Percentiles rank a stretch among this genome's conserved stretches.
Conservation (phyloP, 1,284 basidiomycete genomes). For the Irpex sp. region DNA sequence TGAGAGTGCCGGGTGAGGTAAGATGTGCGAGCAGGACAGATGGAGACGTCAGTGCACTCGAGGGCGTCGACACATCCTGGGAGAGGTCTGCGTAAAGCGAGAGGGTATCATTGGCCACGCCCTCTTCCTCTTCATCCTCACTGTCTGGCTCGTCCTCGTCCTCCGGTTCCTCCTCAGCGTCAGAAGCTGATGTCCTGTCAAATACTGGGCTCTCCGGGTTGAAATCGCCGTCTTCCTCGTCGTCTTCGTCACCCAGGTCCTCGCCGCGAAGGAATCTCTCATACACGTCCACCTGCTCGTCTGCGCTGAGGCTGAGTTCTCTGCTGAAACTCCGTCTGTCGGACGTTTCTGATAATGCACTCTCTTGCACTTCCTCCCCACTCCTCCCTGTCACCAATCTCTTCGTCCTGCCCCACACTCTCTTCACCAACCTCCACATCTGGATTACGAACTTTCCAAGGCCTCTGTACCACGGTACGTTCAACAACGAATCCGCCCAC, state of each 20-base stretch:
- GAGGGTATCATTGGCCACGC: conserved; percentile 32
- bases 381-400: not conserved
- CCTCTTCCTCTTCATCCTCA: conserved; percentile 17
- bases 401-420: not conserved
- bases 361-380: not conserved
- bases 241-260: conserved; percentile 52
- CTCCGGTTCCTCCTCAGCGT: conserved; percentile 22
- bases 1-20: conserved; percentile 36
- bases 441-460: conserved; percentile 33
- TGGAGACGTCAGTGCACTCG: conserved; percentile 23
- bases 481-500: conserved; percentile 34
- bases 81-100: conserved; percentile 43
- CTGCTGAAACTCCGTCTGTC: not conserved
- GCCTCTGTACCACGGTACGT: conserved; percentile 44
- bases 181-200: conserved; percentile 18
- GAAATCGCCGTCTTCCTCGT: conserved; percentile 44
- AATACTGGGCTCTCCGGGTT: conserved; percentile 15
- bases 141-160: conserved; percentile 16
- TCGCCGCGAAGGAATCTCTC: conserved; percentile 61
- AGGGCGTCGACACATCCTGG: conserved; percentile 16
- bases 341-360: conserved; percentile 1
- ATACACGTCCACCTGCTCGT: conserved; percentile 39
- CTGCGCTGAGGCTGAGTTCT: not conserved
- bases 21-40: conserved; percentile 50
- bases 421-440: conserved; percentile 32